Evolutionary conservation across 345 rosid species (phyloP), one percentile per base, ranked within the genome.

Genomic region (Camelina neglecta): DNA sequence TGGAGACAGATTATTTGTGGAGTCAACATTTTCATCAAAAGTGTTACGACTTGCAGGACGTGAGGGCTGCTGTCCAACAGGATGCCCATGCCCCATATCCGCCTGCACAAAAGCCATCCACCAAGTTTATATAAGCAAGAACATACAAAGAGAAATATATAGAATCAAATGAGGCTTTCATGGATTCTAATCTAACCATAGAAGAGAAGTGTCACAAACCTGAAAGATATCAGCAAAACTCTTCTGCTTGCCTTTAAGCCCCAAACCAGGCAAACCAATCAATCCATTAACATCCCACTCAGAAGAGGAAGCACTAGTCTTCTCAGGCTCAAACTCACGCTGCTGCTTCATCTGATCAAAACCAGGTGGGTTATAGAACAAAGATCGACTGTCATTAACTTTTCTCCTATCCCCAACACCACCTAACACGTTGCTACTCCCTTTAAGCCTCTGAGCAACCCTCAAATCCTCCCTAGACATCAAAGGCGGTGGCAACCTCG

Each of bases 251-350:
- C 84, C 82, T 9, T 95, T 97, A 45, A 89, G 79, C 15, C 86
- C 91, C 47, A 86, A 70, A 12, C 88, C 88, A 0, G 87, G 85
- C 77, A 92, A 85, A 42, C 97, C 98, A 72, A 90, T 91, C 75
- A 91, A 80, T 26, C 96, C 97, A 83, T 91, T 90, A 56, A 88
- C 94, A 69, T 89, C 96, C 98, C 98, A 93, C 62, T 93, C 89
- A 8, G 78, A 85, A 10, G 84, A 76, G 11, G 83, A 75, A 55
- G 81, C 81, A 35, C 1, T 33, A 1, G 47, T 6, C 75, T 67
- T 76, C 83, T 58, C 85, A 75, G 7, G 26, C 79, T 60, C 82
- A 73, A 76, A 51, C 48, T 80, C 82, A 0, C 47, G 60, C 65
- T 80, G 82, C 65, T 29, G 31, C 4, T 72, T 77, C 50, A 80